phyloP scores from a whole-genome alignment of 106 monocot genomes.

The Dendrobium officinale region DNA sequence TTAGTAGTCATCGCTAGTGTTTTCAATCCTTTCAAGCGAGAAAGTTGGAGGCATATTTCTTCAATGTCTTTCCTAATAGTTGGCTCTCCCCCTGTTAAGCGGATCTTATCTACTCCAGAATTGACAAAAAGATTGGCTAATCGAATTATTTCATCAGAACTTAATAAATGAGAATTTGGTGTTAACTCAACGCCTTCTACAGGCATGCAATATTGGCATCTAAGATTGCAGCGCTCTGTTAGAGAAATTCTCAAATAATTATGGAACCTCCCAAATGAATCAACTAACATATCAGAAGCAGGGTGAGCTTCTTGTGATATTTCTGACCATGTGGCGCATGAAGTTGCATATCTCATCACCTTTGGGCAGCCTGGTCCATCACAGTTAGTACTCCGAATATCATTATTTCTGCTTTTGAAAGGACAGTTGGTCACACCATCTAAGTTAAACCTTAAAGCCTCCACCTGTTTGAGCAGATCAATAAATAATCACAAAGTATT shows the following conservation, averaged over 20 bases:
- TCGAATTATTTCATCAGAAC: constrained; percentile 71
- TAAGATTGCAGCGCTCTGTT: constrained; percentile 92
- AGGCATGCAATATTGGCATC: constrained; percentile 99
- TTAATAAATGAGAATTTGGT: constrained; percentile 51
- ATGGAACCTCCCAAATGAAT: constrained; percentile 83
- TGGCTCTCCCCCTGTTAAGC: constrained; percentile 94
- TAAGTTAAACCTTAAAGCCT: constrained; percentile 14
- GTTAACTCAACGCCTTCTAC: constrained; percentile 92
- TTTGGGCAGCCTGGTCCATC: constrained; percentile 13
- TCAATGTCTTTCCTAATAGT: constrained; percentile 95
- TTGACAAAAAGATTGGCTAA: constrained; percentile 69
- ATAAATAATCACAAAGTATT: neutral
- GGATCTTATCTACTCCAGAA: constrained; percentile 85
- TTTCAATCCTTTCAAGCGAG: constrained; percentile 74
- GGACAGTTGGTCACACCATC: constrained; percentile 9
- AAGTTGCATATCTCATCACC: constrained; percentile 27
- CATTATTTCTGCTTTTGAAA: constrained; percentile 8
- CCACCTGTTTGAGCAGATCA: constrained; percentile 17
- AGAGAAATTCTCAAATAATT: constrained; percentile 88
- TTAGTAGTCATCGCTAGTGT: constrained; percentile 92
- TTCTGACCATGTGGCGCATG: constrained; percentile 36
- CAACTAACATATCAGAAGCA: constrained; percentile 62
- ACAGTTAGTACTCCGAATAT: neutral
- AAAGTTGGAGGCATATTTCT: constrained; percentile 74
- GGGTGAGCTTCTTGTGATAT: constrained; percentile 16